Evolutionary conservation across 192 early-diverging fungal species (phyloP).

Genomic region (Allomyces javanicus): DNA sequence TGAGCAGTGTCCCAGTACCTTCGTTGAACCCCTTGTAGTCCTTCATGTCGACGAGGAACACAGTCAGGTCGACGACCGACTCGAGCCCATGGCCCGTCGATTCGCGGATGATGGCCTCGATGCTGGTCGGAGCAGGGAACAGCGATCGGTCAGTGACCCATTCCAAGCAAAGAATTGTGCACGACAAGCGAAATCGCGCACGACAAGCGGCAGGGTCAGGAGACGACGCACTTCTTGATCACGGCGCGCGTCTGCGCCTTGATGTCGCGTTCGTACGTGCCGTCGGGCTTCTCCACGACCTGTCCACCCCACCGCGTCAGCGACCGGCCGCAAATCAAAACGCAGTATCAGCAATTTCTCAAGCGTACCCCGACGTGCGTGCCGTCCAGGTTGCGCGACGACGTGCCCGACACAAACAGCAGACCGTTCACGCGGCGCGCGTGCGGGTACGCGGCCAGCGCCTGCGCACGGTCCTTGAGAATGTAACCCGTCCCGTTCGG

Average conservation of each 20-base stretch:
- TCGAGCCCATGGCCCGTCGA: constrained; percentile 24
- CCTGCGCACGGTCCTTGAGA: constrained; percentile 25
- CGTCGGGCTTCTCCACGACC: constrained; percentile 27
- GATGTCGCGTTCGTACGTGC: constrained; percentile 34
- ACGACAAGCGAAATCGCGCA: too few species aligned
- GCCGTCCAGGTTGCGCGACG: constrained; percentile 31
- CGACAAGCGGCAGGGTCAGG: too few species aligned
- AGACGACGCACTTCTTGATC: constrained; percentile 28
- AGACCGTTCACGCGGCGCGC: constrained; percentile 27
- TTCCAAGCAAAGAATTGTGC: too few species aligned
- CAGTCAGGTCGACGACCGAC: constrained; percentile 47
- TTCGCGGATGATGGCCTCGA: constrained; percentile 35
- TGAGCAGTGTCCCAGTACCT: constrained; percentile 2
- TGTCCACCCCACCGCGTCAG: constrained; percentile 14
- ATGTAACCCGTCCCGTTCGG: constrained; percentile 28
- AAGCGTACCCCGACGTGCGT: constrained; percentile 14
- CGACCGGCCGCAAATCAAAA: not conserved
- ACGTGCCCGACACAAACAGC: constrained; percentile 42
- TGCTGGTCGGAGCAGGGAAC: constrained; percentile 1
- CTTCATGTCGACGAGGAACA: constrained; percentile 48
- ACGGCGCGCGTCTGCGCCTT: constrained; percentile 39
- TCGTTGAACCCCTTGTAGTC: constrained; percentile 43
- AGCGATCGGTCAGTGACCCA: too few species aligned
- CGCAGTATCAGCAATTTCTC: constrained; percentile 5
- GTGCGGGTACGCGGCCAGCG: constrained; percentile 48